A percentile compares a stretch with the other conserved stretches of the same genome.
These are phyloP conservation scores for Globisporangium abappressorium DNA, from an alignment of 352 stramenopile species.

Conservation along the genomic window DNA sequence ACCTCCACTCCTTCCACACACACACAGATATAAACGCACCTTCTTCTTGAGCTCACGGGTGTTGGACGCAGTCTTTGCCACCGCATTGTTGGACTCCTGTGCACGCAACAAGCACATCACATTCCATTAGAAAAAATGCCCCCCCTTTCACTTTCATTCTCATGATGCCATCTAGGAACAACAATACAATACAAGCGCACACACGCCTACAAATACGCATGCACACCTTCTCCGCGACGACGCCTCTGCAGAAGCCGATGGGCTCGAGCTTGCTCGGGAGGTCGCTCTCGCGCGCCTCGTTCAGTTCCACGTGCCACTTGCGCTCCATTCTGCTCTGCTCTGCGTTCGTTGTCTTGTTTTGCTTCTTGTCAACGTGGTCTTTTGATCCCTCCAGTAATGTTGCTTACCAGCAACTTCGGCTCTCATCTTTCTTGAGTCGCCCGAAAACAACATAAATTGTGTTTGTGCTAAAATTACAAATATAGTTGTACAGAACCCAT, in stretches of 20 bases:
- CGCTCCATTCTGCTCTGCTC: constrained; percentile 27
- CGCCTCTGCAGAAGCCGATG: constrained; percentile 59
- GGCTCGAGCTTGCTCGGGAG: constrained; percentile 60
- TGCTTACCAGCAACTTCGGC: too few relatives aligned
- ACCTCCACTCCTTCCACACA: too few relatives aligned
- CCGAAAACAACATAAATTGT: too few relatives aligned
- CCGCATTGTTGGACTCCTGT: constrained; percentile 48
- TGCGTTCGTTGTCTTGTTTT: neutral
- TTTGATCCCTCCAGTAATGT: neutral
- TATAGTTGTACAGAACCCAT: too few relatives aligned
- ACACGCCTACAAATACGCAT: neutral
- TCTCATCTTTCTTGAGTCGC: too few relatives aligned
- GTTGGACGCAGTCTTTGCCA: constrained; percentile 63
- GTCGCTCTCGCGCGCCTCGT: constrained; percentile 72
- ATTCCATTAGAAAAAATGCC: neutral
- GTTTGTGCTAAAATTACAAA: too few relatives aligned
- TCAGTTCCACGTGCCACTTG: constrained; percentile 80
- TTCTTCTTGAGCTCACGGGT: constrained; percentile 87
- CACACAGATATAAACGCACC: constrained; percentile 24
- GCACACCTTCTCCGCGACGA: constrained; percentile 59
- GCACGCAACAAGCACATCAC: neutral
- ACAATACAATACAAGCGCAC: neutral
- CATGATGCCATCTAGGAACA: neutral
- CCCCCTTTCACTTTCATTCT: neutral
- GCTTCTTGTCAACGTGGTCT: neutral